Evolutionary conservation across 139 green algal genomes (phyloP).

Genomic region (Pseudopediastrum boryanum): DNA sequence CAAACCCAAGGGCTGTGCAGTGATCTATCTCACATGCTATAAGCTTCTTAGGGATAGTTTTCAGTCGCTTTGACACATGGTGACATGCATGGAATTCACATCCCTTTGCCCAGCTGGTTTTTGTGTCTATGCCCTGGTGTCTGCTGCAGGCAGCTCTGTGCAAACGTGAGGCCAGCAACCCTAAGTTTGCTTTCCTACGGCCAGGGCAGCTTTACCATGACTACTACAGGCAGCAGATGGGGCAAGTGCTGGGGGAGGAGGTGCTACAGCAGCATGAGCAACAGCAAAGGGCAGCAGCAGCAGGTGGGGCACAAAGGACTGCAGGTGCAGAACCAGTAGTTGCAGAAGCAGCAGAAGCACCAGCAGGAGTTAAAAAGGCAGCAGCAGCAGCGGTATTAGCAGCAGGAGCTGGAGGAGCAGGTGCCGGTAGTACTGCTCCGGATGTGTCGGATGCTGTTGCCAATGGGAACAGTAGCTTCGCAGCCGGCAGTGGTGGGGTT

Average conservation of each 20-base stretch:
- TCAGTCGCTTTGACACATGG: background rate
- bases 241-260: slow-evolving; percentile 18
- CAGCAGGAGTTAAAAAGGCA: background rate
- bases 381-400: background rate
- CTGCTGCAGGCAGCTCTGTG: slow-evolving; percentile 55
- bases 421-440: no score
- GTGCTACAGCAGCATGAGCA: slow-evolving; percentile 21
- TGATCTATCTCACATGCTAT: background rate
- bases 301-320: background rate
- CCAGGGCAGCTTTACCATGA: slow-evolving; percentile 52
- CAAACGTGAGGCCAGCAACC: slow-evolving; percentile 62
- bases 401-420: background rate
- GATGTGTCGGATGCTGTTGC: no score
- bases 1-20: background rate
- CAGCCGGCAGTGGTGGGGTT: no score
- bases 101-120: background rate
- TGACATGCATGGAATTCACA: background rate
- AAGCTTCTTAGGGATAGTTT: background rate
- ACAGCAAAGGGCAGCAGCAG: background rate
- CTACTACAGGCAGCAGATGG: slow-evolving; percentile 52
- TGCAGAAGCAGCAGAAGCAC: background rate
- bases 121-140: background rate
- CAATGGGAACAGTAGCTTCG: no score
- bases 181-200: slow-evolving; percentile 67
- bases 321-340: background rate